Conservation (phyloP, 805 yeast genomes). For the Wickerhamomyces subpelliculosus region DNA sequence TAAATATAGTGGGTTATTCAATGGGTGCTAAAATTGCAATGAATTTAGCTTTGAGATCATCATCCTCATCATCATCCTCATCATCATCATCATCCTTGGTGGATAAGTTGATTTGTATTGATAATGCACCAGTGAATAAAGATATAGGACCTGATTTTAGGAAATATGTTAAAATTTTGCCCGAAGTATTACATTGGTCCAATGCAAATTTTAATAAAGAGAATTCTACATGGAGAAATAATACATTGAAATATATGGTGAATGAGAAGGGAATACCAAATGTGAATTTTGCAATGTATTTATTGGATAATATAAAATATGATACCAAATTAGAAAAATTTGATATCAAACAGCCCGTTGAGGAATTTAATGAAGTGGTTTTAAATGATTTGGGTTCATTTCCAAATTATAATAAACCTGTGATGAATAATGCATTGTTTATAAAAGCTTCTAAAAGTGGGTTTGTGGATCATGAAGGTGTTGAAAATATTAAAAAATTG, state of each 20-base stretch:
- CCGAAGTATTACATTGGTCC: slow-evolving; percentile 6
- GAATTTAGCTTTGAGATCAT: slow-evolving; percentile 33
- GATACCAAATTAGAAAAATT: too few relatives aligned
- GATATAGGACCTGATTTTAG: slow-evolving; percentile 27
- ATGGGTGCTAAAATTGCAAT: slow-evolving; percentile 58
- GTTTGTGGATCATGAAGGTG: slow-evolving; percentile 30
- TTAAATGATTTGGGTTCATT: slow-evolving; percentile 22
- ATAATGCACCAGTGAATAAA: slow-evolving; percentile 33
- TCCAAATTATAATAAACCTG: slow-evolving; percentile 9
- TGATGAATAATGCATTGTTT: slow-evolving; percentile 25
- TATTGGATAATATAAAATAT: too few relatives aligned
- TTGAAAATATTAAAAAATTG: background rate
- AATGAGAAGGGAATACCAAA: too few relatives aligned
- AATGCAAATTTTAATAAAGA: too few relatives aligned
- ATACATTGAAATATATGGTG: too few relatives aligned
- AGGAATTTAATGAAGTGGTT: too few relatives aligned
- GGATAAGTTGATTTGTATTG: slow-evolving; percentile 38
- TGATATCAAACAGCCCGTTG: too few relatives aligned
- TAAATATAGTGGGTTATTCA: slow-evolving; percentile 43
- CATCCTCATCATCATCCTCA: slow-evolving; percentile 28
- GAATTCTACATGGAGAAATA: too few relatives aligned
- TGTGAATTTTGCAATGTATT: too few relatives aligned
- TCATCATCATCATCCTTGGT: too few relatives aligned
- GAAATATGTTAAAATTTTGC: slow-evolving; percentile 4
- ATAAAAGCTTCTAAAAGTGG: slow-evolving; percentile 37